phyloP scores from a whole-genome alignment of 2,329 filamentous ascomycete genomes.

The Phyllosticta paracitricarpa region DNA sequence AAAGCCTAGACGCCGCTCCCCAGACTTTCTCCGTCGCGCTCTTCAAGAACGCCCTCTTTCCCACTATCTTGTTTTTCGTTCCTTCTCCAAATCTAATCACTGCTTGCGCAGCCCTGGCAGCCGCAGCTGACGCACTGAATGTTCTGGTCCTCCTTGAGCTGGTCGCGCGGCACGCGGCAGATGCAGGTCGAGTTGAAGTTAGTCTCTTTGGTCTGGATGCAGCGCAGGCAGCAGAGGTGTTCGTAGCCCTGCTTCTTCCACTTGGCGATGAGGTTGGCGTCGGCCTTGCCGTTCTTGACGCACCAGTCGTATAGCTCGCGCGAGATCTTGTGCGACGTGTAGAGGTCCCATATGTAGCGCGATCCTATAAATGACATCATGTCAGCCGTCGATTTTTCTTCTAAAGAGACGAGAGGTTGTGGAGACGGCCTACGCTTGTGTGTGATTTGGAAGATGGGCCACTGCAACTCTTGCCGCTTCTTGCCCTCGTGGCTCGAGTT shows the following conservation, averaged over 20 bases:
- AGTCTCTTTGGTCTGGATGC: constrained; percentile 98
- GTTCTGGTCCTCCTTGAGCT: constrained; percentile 81
- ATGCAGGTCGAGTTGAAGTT: constrained; percentile 98
- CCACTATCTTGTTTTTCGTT: background rate
- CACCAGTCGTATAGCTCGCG: constrained; percentile 91
- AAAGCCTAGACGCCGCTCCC: background rate
- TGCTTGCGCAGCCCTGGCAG: constrained; percentile 67
- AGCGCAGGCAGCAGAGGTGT: constrained; percentile 91
- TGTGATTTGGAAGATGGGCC: constrained; percentile 95
- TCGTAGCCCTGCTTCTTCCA: constrained; percentile 99
- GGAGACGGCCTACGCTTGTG: constrained; percentile 62
- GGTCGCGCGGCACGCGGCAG: constrained; percentile 81
- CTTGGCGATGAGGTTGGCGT: constrained; percentile 92
- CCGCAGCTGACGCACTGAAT: constrained; percentile 94
- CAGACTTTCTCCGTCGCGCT: background rate
- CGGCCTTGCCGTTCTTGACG: constrained; percentile 92
- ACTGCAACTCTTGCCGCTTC: constrained; percentile 84
- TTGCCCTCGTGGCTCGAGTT: constrained; percentile 71
- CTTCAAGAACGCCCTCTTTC: background rate
- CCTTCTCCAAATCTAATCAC: background rate
- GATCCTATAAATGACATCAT: constrained; percentile 35
- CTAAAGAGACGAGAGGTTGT: background rate
- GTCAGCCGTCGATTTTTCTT: background rate
- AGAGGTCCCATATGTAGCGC: constrained; percentile 93
- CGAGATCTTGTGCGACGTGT: constrained; percentile 92